phyloP scores from a whole-genome alignment of 1,139 yeast genomes.

The Saccharomyces hybrid region DNA sequence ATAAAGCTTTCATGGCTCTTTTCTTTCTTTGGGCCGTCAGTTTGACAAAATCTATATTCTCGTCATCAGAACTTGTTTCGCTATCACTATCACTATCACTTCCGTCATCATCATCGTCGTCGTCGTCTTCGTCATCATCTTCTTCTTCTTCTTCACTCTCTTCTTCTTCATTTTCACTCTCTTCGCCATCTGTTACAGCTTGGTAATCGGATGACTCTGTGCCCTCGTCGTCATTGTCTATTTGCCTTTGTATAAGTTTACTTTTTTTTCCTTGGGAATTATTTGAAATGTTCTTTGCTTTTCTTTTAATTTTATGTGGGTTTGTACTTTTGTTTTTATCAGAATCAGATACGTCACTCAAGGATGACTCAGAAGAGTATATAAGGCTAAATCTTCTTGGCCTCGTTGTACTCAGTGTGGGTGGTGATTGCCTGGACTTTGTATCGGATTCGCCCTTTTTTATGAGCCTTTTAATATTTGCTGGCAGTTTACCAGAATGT shows the following conservation, averaged over 20 bases:
- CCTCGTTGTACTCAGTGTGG: constrained; percentile 9
- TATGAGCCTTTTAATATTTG: constrained; percentile 12
- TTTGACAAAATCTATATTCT: constrained; percentile 63
- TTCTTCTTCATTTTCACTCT: constrained; percentile 22
- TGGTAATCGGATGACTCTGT: constrained; percentile 22
- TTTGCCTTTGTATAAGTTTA: constrained; percentile 26
- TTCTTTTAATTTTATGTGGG: constrained; percentile 12
- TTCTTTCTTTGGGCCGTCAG: constrained; percentile 61
- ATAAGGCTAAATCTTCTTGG: constrained; percentile 33
- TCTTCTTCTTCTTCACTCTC: constrained; percentile 28
- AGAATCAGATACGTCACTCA: constrained; percentile 26
- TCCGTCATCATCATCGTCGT: constrained; percentile 33
- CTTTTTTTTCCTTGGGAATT: constrained; percentile 27
- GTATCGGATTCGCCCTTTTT: constrained; percentile 4
- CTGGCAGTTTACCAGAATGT: constrained; percentile 22
- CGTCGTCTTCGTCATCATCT: constrained; percentile 33
- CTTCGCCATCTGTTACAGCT: constrained; percentile 13
- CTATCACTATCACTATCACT: constrained; percentile 35
- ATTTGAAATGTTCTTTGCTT: constrained; percentile 18
- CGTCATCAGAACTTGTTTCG: constrained; percentile 53
- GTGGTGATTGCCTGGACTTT: neutral
- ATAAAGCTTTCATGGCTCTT: constrained; percentile 44
- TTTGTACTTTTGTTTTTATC: constrained; percentile 9
- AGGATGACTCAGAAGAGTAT: constrained; percentile 31
- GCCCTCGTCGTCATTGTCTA: constrained; percentile 11